Evolutionary conservation across 2,329 filamentous ascomycete genomes (phyloP).

Genomic region (Mycogone perniciosa): DNA sequence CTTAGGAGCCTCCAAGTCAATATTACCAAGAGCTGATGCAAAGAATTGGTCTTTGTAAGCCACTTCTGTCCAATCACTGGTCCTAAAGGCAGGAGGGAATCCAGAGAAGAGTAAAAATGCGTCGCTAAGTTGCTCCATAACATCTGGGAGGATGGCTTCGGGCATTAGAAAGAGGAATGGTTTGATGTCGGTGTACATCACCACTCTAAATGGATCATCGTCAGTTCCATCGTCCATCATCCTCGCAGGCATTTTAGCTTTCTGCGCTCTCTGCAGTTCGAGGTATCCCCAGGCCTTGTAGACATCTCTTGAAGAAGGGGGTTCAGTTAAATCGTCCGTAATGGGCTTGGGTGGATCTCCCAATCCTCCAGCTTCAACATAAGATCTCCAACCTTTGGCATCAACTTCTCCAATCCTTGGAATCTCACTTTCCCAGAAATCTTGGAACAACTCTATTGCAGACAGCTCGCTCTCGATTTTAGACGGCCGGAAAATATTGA

Average conservation of each 20-base stretch:
- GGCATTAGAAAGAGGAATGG: constrained; percentile 53
- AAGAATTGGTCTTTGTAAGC: constrained; percentile 28
- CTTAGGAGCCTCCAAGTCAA: constrained; percentile 3
- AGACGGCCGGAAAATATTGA: constrained; percentile 56
- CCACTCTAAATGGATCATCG: constrained; percentile 75
- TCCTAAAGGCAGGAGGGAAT: constrained; percentile 45
- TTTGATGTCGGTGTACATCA: constrained; percentile 72
- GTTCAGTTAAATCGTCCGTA: constrained; percentile 10
- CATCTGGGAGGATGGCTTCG: constrained; percentile 21
- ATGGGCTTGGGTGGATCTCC: constrained; percentile 36
- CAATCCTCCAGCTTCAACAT: constrained; percentile 30
- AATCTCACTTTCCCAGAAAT: constrained; percentile 84
- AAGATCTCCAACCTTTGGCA: constrained; percentile 65
- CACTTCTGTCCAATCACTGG: constrained; percentile 23
- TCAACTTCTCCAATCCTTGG: constrained; percentile 68
- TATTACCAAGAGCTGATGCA: constrained; percentile 1
- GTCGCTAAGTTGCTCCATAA: constrained; percentile 51
- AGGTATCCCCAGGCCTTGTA: constrained; percentile 46
- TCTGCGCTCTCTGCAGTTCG: constrained; percentile 46
- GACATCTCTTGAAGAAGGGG: constrained; percentile 31
- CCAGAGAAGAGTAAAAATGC: constrained; percentile 64
- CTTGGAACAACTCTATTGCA: constrained; percentile 46
- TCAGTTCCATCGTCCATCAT: constrained; percentile 68
- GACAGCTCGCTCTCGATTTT: constrained; percentile 20
- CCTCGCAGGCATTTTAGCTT: constrained; percentile 59